Percentiles rank a stretch among this genome's conserved stretches.
phyloP scores from a whole-genome alignment of 495 filamentous ascomycete species.

The Penicillium ochrochloron region DNA sequence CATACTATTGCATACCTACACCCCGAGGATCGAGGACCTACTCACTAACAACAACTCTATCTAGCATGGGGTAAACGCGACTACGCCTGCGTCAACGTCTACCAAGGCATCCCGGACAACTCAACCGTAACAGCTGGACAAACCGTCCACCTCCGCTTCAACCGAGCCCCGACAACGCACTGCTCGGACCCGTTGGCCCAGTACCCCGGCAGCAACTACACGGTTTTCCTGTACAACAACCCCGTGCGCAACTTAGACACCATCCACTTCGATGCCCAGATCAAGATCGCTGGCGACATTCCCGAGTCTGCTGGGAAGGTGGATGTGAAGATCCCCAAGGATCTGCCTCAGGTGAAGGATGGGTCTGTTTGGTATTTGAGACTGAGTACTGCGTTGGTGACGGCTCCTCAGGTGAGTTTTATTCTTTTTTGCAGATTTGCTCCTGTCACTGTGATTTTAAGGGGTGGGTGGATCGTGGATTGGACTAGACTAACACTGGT shows the following conservation, averaged over 20 bases:
- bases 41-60: constrained; percentile 10
- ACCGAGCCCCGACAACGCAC: constrained; percentile 36
- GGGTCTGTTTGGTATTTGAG: constrained; percentile 43
- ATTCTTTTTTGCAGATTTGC: background rate
- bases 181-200: constrained; percentile 30
- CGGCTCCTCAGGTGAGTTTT: constrained; percentile 42
- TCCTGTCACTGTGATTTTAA: constrained; percentile 7
- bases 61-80: constrained; percentile 47
- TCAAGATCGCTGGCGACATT: constrained; percentile 33
- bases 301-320: constrained; percentile 27
- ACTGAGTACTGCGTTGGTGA: constrained; percentile 29
- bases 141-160: constrained; percentile 36
- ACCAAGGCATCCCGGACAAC: constrained; percentile 43
- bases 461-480: background rate
- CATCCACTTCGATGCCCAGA: constrained; percentile 29
- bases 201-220: constrained; percentile 34
- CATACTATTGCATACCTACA: no score
- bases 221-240: constrained; percentile 46
- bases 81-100: constrained; percentile 45
- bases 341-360: constrained; percentile 38
- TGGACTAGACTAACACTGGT: constrained; percentile 6
- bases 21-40: no score
- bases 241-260: constrained; percentile 31
- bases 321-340: constrained; percentile 34
- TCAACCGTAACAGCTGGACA: constrained; percentile 35